Base-by-base conservation (phyloP, 2,329 filamentous ascomycete species). In the Colletotrichum melonis region DNA sequence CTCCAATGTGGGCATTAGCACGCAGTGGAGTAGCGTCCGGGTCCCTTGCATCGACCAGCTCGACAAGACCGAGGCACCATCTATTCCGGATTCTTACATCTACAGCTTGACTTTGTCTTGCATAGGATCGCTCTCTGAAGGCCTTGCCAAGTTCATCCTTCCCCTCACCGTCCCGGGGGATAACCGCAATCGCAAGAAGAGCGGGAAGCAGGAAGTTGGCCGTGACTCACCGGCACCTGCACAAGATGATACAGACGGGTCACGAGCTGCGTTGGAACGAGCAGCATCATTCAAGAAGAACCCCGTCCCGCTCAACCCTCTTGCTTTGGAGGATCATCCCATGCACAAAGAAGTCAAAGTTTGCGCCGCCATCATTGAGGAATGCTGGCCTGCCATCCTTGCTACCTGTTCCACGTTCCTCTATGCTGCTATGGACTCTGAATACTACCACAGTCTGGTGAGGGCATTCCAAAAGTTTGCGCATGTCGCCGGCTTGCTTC, bases 391-490 rank as follows among this genome's bases (percentile, higher is more conserved):
- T 59, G 97, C 97, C 14, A 92, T 98, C 52, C 89, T 99, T 62
- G 96, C 97, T 1, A 97, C 95, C 2, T 98, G 95, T 78, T 99
- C 97, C 0, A 98, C 96, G 0, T 99, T 98, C 79, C 85, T 99
- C 22, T 97, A 97, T 79, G 94, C 97, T 35, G 92, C 96, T 0
- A 86, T 99, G 4, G 97, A 99, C 80, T 93, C 94, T 1, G 95
- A 98, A 66, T 98, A 97, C 77, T 99, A 98, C 78, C 95, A 98
- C 76, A 91, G 93, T 11, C 86, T 99, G 1, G 96, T 99, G 28
- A 91, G 97, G 76, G 94, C 96, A 0, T 97, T 98, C 77, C 97
- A 99, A 78, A 95, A 97, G 76, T 94, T 99, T 78, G 94, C 97
- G 1, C 97, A 99, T 80, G 96, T 98, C 3, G 95, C 97, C 52